Percentiles rank a stretch among this genome's conserved stretches.
These are phyloP conservation scores for Colletotrichum echinochloae DNA, from an alignment of 2,329 filamentous ascomycete genomes.

Conservation along the genomic window DNA sequence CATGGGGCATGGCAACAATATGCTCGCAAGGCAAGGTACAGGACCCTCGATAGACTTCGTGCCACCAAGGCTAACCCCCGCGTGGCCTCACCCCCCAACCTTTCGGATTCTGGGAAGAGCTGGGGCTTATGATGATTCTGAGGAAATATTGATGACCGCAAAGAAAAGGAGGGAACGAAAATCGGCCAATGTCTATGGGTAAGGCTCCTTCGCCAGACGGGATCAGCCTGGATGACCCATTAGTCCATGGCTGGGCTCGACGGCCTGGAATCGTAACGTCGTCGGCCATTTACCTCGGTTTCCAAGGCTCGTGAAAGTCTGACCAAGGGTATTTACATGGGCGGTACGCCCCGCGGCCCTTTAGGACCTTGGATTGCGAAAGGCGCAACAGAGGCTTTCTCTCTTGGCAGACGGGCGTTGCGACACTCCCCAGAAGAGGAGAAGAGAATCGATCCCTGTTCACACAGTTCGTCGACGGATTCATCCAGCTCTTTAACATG, in stretches of 20 bases:
- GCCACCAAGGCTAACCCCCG: constrained; percentile 13
- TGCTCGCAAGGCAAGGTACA: constrained; percentile 20
- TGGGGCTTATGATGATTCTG: background rate
- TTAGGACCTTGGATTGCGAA: background rate
- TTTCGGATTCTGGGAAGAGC: background rate
- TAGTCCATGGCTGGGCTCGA: constrained; percentile 20
- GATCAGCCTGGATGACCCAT: background rate
- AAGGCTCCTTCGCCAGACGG: constrained; percentile 14
- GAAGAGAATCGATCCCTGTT: no score
- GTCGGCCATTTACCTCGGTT: constrained; percentile 24
- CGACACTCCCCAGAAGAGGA: background rate
- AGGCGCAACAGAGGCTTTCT: background rate
- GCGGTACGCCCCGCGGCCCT: constrained; percentile 9
- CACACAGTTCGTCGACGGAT: background rate
- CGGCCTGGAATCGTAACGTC: background rate
- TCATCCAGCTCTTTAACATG: constrained; percentile 3
- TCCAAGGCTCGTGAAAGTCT: constrained; percentile 34
- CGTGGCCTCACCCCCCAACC: constrained; percentile 19
- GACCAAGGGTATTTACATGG: constrained; percentile 28
- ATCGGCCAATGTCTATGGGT: background rate
- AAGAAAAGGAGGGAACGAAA: background rate
- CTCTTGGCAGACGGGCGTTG: background rate
- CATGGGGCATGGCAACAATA: constrained; percentile 15
- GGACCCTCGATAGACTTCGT: constrained; percentile 18
- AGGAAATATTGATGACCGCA: background rate